These are phyloP conservation scores for Apiospora arundinis DNA, from an alignment of 2,329 filamentous ascomycete species.

Conservation along the genomic window DNA sequence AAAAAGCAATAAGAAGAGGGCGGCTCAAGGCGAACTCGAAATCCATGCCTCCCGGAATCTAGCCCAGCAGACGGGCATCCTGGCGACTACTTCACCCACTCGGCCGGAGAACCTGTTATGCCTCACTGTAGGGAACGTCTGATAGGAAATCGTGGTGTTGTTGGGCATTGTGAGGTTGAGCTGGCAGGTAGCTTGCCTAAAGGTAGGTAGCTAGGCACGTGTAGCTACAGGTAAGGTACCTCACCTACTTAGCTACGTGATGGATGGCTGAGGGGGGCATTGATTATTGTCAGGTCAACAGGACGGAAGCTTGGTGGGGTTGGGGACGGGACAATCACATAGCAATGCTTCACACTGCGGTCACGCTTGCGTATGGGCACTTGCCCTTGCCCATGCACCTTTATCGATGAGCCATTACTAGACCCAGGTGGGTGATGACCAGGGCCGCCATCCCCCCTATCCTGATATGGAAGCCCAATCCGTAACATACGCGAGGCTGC, in stretches of 20 bases:
- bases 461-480: no score
- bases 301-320: not conserved
- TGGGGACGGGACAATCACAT: not conserved
- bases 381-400: not conserved
- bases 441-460: no score
- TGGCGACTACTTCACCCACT: constrained; percentile 10
- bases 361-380: not conserved
- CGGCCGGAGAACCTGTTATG: not conserved
- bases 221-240: no score
- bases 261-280: not conserved
- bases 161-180: not conserved
- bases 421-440: no score
- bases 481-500: no score
- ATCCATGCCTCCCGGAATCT: not conserved
- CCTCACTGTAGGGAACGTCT: not conserved
- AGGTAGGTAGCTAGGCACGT: not conserved
- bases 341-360: not conserved
- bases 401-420: no score
- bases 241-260: no score
- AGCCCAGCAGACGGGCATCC: not conserved
- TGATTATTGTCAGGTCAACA: not conserved
- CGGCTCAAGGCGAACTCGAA: not conserved
- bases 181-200: not conserved
- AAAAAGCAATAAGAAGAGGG: constrained; percentile 3
- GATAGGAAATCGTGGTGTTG: not conserved